A percentile compares a stretch with the other conserved stretches of the same genome.
Evolutionary conservation across 2,329 filamentous ascomycete genomes (phyloP).

Genomic region (Cryphonectria radicalis): DNA sequence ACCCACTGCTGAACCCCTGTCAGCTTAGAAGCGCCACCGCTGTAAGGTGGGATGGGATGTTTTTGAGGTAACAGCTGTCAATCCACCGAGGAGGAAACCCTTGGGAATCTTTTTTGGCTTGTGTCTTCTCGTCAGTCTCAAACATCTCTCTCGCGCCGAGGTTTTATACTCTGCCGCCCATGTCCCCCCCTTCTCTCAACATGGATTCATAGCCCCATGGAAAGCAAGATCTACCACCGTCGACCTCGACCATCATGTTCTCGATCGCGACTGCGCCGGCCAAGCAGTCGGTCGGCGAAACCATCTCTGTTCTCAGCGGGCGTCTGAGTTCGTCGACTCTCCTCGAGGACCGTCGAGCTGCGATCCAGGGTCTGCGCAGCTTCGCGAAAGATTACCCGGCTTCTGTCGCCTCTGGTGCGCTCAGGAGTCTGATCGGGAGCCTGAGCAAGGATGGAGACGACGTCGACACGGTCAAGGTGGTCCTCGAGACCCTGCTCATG

Average conservation of each 20-base stretch:
- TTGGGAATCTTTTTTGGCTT: background rate
- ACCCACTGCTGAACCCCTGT: conserved; percentile 10
- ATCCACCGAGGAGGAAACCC: background rate
- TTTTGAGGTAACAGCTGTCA: conserved; percentile 18
- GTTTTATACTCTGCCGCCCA: background rate
- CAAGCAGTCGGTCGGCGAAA: conserved; percentile 94
- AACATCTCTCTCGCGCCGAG: background rate
- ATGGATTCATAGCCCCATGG: conserved; percentile 26
- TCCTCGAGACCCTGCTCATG: conserved; percentile 93
- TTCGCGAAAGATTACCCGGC: conserved; percentile 97
- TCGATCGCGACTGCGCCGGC: conserved; percentile 76
- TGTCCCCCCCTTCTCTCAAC: background rate
- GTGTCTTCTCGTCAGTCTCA: conserved; percentile 9
- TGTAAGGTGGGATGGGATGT: conserved; percentile 14
- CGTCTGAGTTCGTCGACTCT: conserved; percentile 88
- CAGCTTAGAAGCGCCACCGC: conserved; percentile 8
- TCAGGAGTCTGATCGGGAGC: conserved; percentile 84
- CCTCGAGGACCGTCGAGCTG: conserved; percentile 90
- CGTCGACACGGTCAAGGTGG: conserved; percentile 93
- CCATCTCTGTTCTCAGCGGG: conserved; percentile 86
- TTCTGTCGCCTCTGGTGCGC: conserved; percentile 90
- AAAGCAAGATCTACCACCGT: conserved; percentile 10
- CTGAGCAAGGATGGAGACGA: conserved; percentile 89
- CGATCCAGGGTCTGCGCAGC: conserved; percentile 89
- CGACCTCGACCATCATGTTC: conserved; percentile 54